Percentiles rank a stretch among this genome's conserved stretches.
Conservation (phyloP, 2,329 filamentous ascomycete species). For the Beauveria sp. region DNA sequence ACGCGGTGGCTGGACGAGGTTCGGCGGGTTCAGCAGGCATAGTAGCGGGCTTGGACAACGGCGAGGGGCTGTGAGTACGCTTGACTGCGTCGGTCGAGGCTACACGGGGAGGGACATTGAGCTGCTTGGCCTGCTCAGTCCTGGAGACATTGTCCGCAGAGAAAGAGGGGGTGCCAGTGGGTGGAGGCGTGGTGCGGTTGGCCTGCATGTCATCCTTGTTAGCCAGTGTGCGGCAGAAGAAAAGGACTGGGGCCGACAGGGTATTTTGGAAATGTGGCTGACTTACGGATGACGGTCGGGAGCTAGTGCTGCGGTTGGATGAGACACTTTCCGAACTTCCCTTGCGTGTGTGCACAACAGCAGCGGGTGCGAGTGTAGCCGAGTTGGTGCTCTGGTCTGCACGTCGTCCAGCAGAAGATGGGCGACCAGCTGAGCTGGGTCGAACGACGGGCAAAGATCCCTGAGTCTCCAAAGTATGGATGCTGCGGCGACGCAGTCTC, state of each 20-base stretch:
- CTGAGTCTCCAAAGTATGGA: conserved; percentile 52
- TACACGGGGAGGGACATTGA: conserved; percentile 53
- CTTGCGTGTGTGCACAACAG: conserved; percentile 33
- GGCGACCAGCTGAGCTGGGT: conserved; percentile 20
- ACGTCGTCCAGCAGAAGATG: conserved; percentile 17
- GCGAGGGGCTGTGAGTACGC: conserved; percentile 60
- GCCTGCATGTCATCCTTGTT: conserved; percentile 45
- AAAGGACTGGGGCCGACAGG: conserved; percentile 17
- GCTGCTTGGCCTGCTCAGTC: conserved; percentile 46
- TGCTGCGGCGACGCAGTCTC: conserved; percentile 73
- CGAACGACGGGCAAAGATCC: conserved; percentile 31
- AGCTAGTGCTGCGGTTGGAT: conserved; percentile 50
- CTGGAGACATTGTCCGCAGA: conserved; percentile 39
- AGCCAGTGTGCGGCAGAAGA: conserved; percentile 30
- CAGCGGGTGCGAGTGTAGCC: conserved; percentile 25
- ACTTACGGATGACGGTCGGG: conserved; percentile 61
- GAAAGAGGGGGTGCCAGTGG: conserved; percentile 46
- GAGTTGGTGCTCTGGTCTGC: conserved; percentile 32
- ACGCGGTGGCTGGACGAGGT: conserved; percentile 29
- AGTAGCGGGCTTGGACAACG: conserved; percentile 62
- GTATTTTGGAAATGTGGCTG: conserved; percentile 12
- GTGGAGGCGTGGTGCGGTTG: conserved; percentile 49
- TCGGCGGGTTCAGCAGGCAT: conserved; percentile 48
- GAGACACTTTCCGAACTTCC: conserved; percentile 59
- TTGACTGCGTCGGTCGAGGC: conserved; percentile 61